Evolutionary conservation across 106 monocot genomes (phyloP).

Genomic region (Hemerocallis citrina): DNA sequence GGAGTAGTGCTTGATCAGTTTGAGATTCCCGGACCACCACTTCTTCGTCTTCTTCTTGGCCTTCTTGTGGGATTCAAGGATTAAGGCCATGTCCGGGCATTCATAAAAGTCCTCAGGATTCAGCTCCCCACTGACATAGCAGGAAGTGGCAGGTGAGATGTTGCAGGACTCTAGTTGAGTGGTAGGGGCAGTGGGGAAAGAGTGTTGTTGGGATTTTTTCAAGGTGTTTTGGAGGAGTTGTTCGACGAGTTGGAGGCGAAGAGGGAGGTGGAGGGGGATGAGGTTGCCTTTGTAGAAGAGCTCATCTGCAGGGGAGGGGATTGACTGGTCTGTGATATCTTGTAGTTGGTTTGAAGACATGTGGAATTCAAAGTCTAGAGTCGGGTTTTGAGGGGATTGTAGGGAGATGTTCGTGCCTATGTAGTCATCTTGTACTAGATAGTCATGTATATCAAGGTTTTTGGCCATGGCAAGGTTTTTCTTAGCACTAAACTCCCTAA

Average conservation of each 20-base stretch:
- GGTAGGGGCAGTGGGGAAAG: background rate
- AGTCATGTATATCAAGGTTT: background rate
- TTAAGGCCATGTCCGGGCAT: background rate
- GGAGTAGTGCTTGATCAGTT: slow-evolving; percentile 32
- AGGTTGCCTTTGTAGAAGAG: slow-evolving; percentile 63
- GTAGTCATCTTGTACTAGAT: slow-evolving; percentile 35
- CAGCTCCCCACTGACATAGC: slow-evolving; percentile 55
- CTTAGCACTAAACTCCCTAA: too few species aligned
- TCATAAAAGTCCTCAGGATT: slow-evolving; percentile 38
- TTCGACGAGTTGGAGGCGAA: slow-evolving; percentile 39
- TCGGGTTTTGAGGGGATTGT: slow-evolving; percentile 10
- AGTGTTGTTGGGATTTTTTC: background rate
- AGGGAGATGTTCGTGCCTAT: slow-evolving; percentile 49
- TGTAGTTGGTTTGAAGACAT: background rate
- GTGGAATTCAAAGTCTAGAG: slow-evolving; percentile 48
- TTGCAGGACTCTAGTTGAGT: slow-evolving; percentile 34
- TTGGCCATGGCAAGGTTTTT: background rate
- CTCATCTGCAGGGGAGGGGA: slow-evolving; percentile 47
- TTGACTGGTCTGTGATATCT: background rate
- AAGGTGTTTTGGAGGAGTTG: slow-evolving; percentile 18
- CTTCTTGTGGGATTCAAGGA: background rate
- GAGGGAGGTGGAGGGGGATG: slow-evolving; percentile 47
- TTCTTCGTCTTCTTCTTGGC: slow-evolving; percentile 17
- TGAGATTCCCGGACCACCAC: slow-evolving; percentile 53
- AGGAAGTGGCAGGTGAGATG: slow-evolving; percentile 59